Percentiles rank a stretch among this genome's conserved stretches.
These are phyloP conservation scores for Angophora floribunda DNA, from an alignment of 345 rosid genomes.

Conservation along the genomic window DNA sequence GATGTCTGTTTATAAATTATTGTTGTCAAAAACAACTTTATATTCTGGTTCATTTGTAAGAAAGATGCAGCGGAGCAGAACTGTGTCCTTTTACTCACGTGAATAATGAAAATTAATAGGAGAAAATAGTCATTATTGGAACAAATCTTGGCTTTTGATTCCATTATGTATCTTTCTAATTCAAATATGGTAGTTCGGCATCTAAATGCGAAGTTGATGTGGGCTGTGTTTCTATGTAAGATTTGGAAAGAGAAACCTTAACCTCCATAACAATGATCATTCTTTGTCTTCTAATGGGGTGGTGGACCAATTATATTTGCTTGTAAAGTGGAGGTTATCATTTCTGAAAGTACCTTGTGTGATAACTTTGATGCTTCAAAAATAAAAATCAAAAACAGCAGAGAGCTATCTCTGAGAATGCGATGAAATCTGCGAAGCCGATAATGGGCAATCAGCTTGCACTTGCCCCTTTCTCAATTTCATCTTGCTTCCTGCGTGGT, in stretches of 20 bases:
- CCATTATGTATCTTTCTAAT: not conserved
- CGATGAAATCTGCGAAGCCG: not conserved
- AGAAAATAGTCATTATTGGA: not conserved
- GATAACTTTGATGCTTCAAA: not conserved
- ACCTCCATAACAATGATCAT: not conserved
- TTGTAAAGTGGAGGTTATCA: not conserved
- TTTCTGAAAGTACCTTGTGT: not conserved
- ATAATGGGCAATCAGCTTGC: not conserved
- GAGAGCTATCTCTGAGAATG: not conserved
- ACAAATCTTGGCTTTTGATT: not conserved
- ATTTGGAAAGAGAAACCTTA: not conserved
- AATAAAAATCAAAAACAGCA: not conserved
- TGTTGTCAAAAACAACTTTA: not conserved
- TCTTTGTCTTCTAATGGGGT: not conserved
- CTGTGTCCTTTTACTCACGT: not conserved
- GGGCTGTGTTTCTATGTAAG: not conserved
- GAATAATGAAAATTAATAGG: not conserved
- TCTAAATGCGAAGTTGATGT: not conserved
- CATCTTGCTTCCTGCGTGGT: not conserved
- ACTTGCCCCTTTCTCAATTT: not conserved
- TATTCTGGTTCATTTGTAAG: not conserved
- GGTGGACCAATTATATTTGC: not conserved
- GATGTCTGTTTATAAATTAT: not conserved
- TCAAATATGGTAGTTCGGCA: not conserved
- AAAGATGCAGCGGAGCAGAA: not conserved